Evolutionary conservation across 441 rosid genomes (phyloP).

Genomic region (Syzygium syzygioides): DNA sequence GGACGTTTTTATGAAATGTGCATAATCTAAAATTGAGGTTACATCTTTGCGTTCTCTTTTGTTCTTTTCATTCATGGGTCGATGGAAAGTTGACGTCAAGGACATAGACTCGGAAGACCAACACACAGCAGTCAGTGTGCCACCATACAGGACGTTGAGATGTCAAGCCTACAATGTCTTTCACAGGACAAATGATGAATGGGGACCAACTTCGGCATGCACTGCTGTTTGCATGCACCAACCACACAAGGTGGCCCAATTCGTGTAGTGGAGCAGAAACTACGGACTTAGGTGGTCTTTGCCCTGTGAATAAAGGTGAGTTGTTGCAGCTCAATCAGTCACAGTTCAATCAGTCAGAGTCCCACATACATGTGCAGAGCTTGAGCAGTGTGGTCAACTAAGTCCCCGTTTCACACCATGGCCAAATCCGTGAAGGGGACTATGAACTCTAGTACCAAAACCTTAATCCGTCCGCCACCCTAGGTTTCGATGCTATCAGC

Average conservation of each 20-base stretch:
- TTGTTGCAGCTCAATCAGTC: background rate
- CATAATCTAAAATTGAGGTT: background rate
- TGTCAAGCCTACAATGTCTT: background rate
- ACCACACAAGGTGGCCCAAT: background rate
- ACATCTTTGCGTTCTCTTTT: background rate
- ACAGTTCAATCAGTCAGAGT: background rate
- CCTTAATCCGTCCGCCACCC: background rate
- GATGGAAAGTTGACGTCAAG: background rate
- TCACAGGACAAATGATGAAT: background rate
- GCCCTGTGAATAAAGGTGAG: background rate
- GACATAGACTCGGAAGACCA: background rate
- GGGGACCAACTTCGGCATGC: background rate
- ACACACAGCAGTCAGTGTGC: background rate
- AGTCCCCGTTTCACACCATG: background rate
- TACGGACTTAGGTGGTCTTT: background rate
- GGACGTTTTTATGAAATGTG: background rate
- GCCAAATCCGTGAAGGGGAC: background rate
- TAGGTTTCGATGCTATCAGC: background rate
- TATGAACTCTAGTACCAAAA: background rate
- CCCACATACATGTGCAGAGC: background rate
- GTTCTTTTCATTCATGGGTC: background rate
- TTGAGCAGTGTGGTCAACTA: background rate
- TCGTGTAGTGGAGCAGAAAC: background rate
- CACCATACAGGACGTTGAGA: background rate
- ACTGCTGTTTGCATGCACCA: background rate